These are phyloP conservation scores for Nematocida ironsii DNA, from an alignment of 371 early-diverging fungal species.

Conservation along the genomic window DNA sequence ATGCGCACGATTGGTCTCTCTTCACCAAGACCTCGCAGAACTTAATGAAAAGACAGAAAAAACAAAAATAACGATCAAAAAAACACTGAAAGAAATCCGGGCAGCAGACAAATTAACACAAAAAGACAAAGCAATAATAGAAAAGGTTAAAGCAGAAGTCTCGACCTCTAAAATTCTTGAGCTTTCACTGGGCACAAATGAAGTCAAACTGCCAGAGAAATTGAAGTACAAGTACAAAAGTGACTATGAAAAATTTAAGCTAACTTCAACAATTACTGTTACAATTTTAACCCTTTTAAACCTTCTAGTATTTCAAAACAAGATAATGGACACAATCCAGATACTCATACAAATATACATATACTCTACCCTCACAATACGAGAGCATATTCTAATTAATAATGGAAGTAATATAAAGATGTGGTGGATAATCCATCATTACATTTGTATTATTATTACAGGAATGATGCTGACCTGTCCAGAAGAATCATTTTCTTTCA, in stretches of 20 bases:
- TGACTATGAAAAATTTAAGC: constrained; percentile 71
- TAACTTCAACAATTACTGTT: constrained; percentile 64
- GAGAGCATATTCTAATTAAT: constrained; percentile 71
- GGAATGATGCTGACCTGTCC: constrained; percentile 58
- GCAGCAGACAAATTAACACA: not conserved
- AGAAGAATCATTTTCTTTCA: constrained; percentile 30
- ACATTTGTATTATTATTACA: constrained; percentile 73
- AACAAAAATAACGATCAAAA: constrained; percentile 10
- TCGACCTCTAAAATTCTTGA: constrained; percentile 12
- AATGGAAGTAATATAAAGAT: constrained; percentile 70
- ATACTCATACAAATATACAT: constrained; percentile 69
- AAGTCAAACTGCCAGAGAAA: constrained; percentile 62
- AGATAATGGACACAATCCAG: constrained; percentile 46
- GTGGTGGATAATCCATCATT: constrained; percentile 71
- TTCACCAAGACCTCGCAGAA: not conserved
- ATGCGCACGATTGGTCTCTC: not conserved
- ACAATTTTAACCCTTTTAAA: constrained; percentile 60
- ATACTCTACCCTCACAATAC: constrained; percentile 70
- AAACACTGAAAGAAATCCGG: constrained; percentile 23
- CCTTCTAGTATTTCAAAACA: constrained; percentile 58
- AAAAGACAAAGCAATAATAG: not conserved
- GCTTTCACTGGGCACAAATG: constrained; percentile 34
- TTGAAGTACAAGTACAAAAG: constrained; percentile 69
- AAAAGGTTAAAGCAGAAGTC: constrained; percentile 2
- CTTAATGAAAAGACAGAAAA: constrained; percentile 10